These are phyloP conservation scores for Acacia crassicarpa DNA, from an alignment of 306 rosid species.

Conservation along the genomic window DNA sequence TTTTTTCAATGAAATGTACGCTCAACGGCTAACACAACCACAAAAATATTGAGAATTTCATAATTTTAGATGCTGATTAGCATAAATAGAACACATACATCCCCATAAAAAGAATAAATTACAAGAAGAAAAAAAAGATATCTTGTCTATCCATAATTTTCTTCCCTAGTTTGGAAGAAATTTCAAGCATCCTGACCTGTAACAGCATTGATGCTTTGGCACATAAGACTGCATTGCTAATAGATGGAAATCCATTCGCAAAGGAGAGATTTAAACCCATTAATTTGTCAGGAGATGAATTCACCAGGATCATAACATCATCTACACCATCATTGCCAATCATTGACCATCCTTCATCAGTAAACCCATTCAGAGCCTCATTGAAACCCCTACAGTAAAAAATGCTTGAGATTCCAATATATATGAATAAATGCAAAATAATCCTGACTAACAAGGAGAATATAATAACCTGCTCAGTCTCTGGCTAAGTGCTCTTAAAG, in stretches of 20 bases:
- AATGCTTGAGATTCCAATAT: slow-evolving; percentile 32
- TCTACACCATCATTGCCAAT: slow-evolving; percentile 74
- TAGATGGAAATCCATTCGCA: slow-evolving; percentile 10
- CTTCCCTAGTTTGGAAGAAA: background rate
- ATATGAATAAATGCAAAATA: background rate
- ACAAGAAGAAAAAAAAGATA: background rate
- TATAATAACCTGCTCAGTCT: slow-evolving; percentile 10
- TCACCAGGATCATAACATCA: slow-evolving; percentile 70
- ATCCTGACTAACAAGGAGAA: background rate
- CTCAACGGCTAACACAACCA: slow-evolving; percentile 4
- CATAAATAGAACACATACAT: background rate
- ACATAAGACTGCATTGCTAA: slow-evolving; percentile 56
- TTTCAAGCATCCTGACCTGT: slow-evolving; percentile 45
- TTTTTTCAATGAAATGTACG: background rate
- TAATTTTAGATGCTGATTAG: background rate
- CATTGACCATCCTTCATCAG: slow-evolving; percentile 85
- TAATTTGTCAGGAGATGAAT: slow-evolving; percentile 62
- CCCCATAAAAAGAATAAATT: background rate
- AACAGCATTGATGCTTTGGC: slow-evolving; percentile 93
- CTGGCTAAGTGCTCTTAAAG: slow-evolving; percentile 2
- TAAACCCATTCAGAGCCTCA: slow-evolving; percentile 86
- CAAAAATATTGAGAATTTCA: background rate
- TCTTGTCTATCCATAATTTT: background rate
- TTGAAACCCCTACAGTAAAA: slow-evolving; percentile 69
- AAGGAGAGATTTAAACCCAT: slow-evolving; percentile 12